These are phyloP conservation scores for Pelargonium nanum DNA, from an alignment of 345 rosid species.

Conservation along the genomic window DNA sequence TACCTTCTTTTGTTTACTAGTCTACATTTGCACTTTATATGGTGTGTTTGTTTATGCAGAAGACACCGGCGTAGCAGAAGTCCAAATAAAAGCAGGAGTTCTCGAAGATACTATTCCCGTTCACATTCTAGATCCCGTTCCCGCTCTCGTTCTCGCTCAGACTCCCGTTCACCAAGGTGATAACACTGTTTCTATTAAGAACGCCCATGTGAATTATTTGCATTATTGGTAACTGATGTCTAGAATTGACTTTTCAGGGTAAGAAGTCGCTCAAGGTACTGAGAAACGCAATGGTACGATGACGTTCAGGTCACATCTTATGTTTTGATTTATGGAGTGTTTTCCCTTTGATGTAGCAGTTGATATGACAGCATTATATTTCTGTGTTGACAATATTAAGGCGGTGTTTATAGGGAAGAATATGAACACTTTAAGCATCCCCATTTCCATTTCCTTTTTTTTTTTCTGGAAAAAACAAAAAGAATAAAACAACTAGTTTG, in stretches of 20 bases:
- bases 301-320: neutral
- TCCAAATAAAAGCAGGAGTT: slow-evolving; percentile 49
- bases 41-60: slow-evolving; percentile 21
- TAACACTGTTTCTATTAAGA: neutral
- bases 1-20: neutral
- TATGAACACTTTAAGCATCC: too few species aligned
- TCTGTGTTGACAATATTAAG: neutral
- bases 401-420: neutral
- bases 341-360: neutral
- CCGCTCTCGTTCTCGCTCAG: slow-evolving; percentile 27
- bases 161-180: slow-evolving; percentile 72
- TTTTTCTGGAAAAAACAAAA: too few species aligned
- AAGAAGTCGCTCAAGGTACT: slow-evolving; percentile 61
- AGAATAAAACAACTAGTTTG: too few species aligned
- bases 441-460: too few species aligned
- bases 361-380: neutral
- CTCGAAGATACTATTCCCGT: slow-evolving; percentile 42
- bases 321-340: neutral
- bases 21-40: neutral
- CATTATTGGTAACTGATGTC: slow-evolving; percentile 8
- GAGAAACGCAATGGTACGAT: slow-evolving; percentile 8
- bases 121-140: slow-evolving; percentile 35
- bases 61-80: slow-evolving; percentile 52
- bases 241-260: slow-evolving; percentile 33
- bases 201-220: neutral